These are phyloP conservation scores for Acer campestre DNA, from an alignment of 345 rosid species.

Conservation along the genomic window DNA sequence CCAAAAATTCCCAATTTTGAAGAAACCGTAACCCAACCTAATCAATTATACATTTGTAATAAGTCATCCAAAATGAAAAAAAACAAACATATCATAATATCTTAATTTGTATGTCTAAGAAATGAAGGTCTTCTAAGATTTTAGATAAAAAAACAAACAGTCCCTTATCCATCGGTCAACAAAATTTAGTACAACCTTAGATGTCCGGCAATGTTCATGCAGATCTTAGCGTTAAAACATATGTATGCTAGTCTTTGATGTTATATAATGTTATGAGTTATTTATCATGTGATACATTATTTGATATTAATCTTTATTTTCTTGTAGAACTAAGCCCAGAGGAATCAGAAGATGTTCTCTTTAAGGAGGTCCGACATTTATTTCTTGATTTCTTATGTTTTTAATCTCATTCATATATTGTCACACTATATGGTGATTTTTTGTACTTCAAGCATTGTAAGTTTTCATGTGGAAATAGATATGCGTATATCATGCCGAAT, in stretches of 20 bases:
- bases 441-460: neutral
- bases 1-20: too few relatives aligned
- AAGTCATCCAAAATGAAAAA: too few relatives aligned
- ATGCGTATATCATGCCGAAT: neutral
- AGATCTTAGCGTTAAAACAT: neutral
- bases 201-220: neutral
- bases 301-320: conserved; percentile 14
- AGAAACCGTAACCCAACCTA: too few relatives aligned
- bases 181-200: neutral
- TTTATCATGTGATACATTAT: conserved; percentile 5
- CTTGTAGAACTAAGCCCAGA: conserved; percentile 85
- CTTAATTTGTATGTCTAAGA: too few relatives aligned
- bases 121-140: too few relatives aligned
- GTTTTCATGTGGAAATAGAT: neutral
- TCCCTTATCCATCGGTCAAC: neutral
- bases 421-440: neutral
- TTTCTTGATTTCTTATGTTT: conserved; percentile 7
- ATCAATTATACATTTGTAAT: too few relatives aligned
- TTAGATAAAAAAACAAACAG: too few relatives aligned
- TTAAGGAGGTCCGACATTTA: conserved; percentile 75
- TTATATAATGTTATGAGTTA: neutral
- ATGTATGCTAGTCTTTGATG: neutral
- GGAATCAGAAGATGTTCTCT: conserved; percentile 97
- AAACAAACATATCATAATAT: too few relatives aligned
- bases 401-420: neutral